These are phyloP conservation scores for Thielaviopsis euricoi DNA, from an alignment of 2,329 filamentous ascomycete genomes.

Conservation along the genomic window DNA sequence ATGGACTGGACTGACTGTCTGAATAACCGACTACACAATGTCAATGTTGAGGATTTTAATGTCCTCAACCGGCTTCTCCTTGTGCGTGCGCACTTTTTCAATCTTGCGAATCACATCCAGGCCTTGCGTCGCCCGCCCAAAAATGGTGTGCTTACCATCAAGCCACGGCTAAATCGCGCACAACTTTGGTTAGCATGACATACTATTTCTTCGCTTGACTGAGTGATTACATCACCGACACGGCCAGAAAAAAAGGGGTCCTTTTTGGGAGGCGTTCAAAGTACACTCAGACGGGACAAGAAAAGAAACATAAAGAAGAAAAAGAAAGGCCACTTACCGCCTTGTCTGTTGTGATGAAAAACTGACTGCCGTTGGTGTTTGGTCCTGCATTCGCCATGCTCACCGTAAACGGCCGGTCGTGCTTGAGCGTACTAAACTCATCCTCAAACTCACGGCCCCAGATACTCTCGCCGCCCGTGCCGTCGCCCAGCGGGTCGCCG, in stretches of 20 bases:
- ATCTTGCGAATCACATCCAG: slow-evolving; percentile 93
- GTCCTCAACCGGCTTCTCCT: slow-evolving; percentile 91
- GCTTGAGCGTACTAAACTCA: slow-evolving; percentile 78
- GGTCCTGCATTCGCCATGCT: slow-evolving; percentile 97
- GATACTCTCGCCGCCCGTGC: slow-evolving; percentile 79
- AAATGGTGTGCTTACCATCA: slow-evolving; percentile 91
- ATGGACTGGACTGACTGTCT: too few relatives aligned
- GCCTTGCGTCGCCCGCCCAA: slow-evolving; percentile 77
- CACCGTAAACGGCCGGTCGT: slow-evolving; percentile 91
- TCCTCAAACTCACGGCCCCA: slow-evolving; percentile 90
- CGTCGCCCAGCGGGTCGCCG: slow-evolving; percentile 75
- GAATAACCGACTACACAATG: slow-evolving; percentile 25
- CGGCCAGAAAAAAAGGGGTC: too few relatives aligned
- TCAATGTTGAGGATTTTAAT: slow-evolving; percentile 92
- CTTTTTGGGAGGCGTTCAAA: too few relatives aligned
- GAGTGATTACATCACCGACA: neutral
- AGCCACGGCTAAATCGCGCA: slow-evolving; percentile 54
- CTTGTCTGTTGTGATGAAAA: slow-evolving; percentile 97
- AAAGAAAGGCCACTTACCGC: slow-evolving; percentile 39
- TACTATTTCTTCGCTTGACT: too few relatives aligned
- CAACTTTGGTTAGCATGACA: slow-evolving; percentile 15
- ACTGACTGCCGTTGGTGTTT: slow-evolving; percentile 90
- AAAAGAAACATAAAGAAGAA: neutral
- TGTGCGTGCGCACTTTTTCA: slow-evolving; percentile 71
- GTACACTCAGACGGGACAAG: neutral